Evolutionary conservation across 1,284 basidiomycete species (phyloP), one percentile per base, ranked within the genome.

Genomic region (Pyrrhoderma lamaoense): DNA sequence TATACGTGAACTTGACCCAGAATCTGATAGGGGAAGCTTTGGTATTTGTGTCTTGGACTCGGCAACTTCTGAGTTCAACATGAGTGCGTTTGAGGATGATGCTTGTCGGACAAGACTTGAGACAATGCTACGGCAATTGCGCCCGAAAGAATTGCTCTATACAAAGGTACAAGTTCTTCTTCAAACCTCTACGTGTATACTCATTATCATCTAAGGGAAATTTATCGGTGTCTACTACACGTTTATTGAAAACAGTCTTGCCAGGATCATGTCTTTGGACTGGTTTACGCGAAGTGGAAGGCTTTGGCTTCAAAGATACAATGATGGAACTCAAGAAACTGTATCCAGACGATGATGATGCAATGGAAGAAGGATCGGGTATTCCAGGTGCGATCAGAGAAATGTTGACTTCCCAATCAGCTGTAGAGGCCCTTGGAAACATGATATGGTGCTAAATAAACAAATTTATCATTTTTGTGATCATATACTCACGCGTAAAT

Each of bases 31-130:
- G n/a, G 75, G 77, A 53, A 74, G 72, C 16, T 99, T 97, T 64
- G 96, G 96, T 1, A 71, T 98, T 38, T 96, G 93, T 62, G 84
- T 94, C n/a, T 70, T 99, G 60, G 96, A 99, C 65, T 94, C 93
- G 53, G 80, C 94, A 5, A 99, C 96, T 0, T 95, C 93, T 54
- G 89, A 97, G 65, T 99, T 99, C 73, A 89, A 93, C 60, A 66
- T 99, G 60, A 88, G 89, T 49, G 75, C 79, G 1, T 97, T 99
- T 63, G 80, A 89, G 53, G 96, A 99, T 61, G 96, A 99, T 64
- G 77, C 90, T 13, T 93, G 89, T 60, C 79, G 93, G 37, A 98
- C 95, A 2, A 86, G 85, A 61, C 71, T 99, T 56, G 95, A 99
- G 70, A 99, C 96, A 0, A 71, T 97, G 62, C 81, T 99, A 68